These are phyloP conservation scores for Boletus rubescentipes DNA, from an alignment of 768 basidiomycete genomes.

Conservation along the genomic window DNA sequence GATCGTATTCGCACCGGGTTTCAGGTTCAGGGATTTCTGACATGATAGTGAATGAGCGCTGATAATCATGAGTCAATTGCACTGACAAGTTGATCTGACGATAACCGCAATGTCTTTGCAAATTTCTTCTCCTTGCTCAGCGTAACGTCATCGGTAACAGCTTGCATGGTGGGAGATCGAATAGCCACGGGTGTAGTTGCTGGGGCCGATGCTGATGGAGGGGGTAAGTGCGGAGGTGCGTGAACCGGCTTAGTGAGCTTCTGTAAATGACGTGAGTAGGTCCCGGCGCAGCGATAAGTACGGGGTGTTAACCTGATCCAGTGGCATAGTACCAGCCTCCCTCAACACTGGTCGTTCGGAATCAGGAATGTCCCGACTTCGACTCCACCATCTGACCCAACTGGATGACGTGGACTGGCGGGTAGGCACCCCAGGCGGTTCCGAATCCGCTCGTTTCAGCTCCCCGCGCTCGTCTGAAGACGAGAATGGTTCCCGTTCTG, in stretches of 20 bases:
- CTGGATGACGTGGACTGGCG: slow-evolving; percentile 57
- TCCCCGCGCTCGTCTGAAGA: slow-evolving; percentile 24
- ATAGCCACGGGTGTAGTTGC: slow-evolving; percentile 43
- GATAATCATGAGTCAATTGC: background rate
- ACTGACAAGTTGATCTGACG: slow-evolving; percentile 90
- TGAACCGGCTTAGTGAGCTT: slow-evolving; percentile 2
- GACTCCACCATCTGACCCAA: slow-evolving; percentile 87
- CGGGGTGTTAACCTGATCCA: slow-evolving; percentile 20
- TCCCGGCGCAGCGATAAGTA: background rate
- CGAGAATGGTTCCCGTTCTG: slow-evolving; percentile 29
- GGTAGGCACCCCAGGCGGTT: slow-evolving; percentile 35
- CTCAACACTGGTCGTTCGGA: slow-evolving; percentile 26
- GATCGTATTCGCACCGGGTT: slow-evolving; percentile 85
- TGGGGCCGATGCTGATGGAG: slow-evolving; percentile 42
- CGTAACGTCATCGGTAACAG: slow-evolving; percentile 20
- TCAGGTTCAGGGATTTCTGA: slow-evolving; percentile 83
- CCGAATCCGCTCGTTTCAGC: slow-evolving; percentile 37
- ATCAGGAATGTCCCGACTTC: slow-evolving; percentile 44
- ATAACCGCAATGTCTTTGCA: slow-evolving; percentile 89
- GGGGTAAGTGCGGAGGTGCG: slow-evolving; percentile 4
- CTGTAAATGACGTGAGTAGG: slow-evolving; percentile 14
- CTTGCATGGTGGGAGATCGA: slow-evolving; percentile 26
- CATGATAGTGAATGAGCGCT: background rate
- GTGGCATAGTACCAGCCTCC: slow-evolving; percentile 23
- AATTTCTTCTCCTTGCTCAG: slow-evolving; percentile 50